These are phyloP conservation scores for Aspergillus bridgeri DNA, from an alignment of 495 filamentous ascomycete genomes.

Conservation along the genomic window DNA sequence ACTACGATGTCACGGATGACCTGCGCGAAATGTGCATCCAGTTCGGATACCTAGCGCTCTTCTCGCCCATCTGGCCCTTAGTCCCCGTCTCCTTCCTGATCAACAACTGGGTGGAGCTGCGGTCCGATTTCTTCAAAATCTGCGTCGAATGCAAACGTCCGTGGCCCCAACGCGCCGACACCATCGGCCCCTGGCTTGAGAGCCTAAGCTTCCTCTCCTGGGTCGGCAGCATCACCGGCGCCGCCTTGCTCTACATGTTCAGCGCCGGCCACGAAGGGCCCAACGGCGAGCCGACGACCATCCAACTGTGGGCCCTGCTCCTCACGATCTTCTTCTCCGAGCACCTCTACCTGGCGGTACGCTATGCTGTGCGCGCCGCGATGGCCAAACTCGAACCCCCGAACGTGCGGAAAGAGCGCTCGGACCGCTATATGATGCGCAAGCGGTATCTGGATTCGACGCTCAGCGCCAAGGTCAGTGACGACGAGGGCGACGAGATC, in stretches of 20 bases:
- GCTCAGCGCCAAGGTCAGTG: slow-evolving; percentile 28
- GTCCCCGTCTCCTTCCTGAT: slow-evolving; percentile 84
- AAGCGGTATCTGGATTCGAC: slow-evolving; percentile 63
- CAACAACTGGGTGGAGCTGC: slow-evolving; percentile 96
- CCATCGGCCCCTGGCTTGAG: slow-evolving; percentile 92
- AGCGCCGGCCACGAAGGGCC: slow-evolving; percentile 58
- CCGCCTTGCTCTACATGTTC: slow-evolving; percentile 87
- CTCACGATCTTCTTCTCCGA: slow-evolving; percentile 84
- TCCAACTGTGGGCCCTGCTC: slow-evolving; percentile 77
- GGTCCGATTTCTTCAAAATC: slow-evolving; percentile 93
- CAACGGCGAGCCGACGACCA: slow-evolving; percentile 53
- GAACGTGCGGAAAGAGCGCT: slow-evolving; percentile 75
- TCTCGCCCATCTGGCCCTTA: slow-evolving; percentile 90
- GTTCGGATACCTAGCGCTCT: slow-evolving; percentile 90
- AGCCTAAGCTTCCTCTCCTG: slow-evolving; percentile 84
- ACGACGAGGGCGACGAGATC: slow-evolving; percentile 24
- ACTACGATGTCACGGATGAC: slow-evolving; percentile 86
- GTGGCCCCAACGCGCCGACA: slow-evolving; percentile 81
- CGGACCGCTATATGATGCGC: slow-evolving; percentile 68
- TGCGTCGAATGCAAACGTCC: slow-evolving; percentile 85
- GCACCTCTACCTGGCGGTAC: slow-evolving; percentile 74
- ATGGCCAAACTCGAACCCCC: slow-evolving; percentile 81
- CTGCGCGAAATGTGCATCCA: slow-evolving; percentile 95
- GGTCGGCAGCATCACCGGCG: slow-evolving; percentile 82
- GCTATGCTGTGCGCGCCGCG: slow-evolving; percentile 64